Percentiles rank a stretch among this genome's conserved stretches.
Evolutionary conservation across 2,329 filamentous ascomycete species (phyloP).

Genomic region (Talaromyces marneffei): DNA sequence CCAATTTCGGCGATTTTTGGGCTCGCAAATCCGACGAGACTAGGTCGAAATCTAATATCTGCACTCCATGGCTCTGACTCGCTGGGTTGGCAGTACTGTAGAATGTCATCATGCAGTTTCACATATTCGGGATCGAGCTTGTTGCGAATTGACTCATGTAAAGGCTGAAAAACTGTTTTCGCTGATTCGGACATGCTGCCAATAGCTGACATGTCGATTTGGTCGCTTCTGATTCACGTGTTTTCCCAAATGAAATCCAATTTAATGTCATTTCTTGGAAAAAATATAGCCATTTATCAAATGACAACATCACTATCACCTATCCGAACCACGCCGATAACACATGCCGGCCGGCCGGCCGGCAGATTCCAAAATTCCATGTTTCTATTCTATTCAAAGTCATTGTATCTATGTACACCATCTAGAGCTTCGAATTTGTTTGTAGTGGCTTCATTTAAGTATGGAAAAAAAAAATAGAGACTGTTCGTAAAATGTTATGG

Average conservation of each 20-base stretch:
- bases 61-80: not conserved
- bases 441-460: too few species aligned
- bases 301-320: not conserved
- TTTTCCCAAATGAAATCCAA: too few species aligned
- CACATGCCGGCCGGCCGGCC: not conserved
- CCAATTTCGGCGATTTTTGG: not conserved
- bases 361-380: not conserved
- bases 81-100: not conserved
- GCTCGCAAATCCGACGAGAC: not conserved
- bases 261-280: not conserved
- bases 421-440: too few species aligned
- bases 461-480: too few species aligned
- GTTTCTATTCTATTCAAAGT: not conserved
- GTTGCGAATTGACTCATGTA: not conserved
- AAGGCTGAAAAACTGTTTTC: not conserved
- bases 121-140: not conserved
- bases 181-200: not conserved
- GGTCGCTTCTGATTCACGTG: not conserved
- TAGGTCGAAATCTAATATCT: not conserved
- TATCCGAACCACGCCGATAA: not conserved
- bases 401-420: not conserved
- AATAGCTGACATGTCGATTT: not conserved
- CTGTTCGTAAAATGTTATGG: too few species aligned
- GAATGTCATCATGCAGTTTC: not conserved
- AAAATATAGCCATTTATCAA: not conserved